Percentiles rank a stretch among this genome's conserved stretches.
Conservation (phyloP, 768 basidiomycete genomes). For the Pleurotus sapidus region DNA sequence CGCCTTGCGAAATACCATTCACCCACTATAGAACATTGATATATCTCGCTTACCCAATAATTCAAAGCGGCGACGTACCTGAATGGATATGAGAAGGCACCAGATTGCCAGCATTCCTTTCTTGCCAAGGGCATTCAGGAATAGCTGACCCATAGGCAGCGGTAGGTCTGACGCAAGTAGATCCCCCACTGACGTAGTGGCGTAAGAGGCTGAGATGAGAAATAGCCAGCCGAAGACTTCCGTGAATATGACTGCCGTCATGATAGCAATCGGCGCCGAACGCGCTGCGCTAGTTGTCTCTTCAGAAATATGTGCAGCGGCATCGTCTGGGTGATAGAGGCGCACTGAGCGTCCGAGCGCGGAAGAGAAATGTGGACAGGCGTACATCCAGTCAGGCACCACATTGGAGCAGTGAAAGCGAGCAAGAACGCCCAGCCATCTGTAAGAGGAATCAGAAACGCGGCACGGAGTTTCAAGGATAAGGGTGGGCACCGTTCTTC, state of each 20-base stretch:
- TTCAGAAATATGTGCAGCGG: slow-evolving; percentile 64
- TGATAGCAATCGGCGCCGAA: slow-evolving; percentile 57
- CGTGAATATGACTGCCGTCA: slow-evolving; percentile 50
- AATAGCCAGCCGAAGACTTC: slow-evolving; percentile 53
- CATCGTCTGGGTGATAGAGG: slow-evolving; percentile 45
- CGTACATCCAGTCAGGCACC: slow-evolving; percentile 64
- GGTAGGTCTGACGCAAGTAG: slow-evolving; percentile 44
- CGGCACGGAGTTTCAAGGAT: background rate
- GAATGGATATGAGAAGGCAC: slow-evolving; percentile 51
- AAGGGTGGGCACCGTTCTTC: slow-evolving; percentile 38
- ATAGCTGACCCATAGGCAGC: slow-evolving; percentile 61
- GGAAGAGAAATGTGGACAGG: background rate
- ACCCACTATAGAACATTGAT: slow-evolving; percentile 38
- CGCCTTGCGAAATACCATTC: slow-evolving; percentile 62
- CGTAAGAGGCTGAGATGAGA: slow-evolving; percentile 55
- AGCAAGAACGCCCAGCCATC: slow-evolving; percentile 64
- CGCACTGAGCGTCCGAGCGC: background rate
- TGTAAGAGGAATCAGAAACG: slow-evolving; percentile 15
- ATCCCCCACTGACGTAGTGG: slow-evolving; percentile 43
- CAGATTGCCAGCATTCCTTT: slow-evolving; percentile 59
- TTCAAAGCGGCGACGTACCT: slow-evolving; percentile 4
- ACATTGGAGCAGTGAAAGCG: slow-evolving; percentile 62
- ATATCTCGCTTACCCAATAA: background rate
- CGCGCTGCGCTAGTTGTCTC: slow-evolving; percentile 54
- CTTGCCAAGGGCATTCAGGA: slow-evolving; percentile 54